Evolutionary conservation across 2,329 filamentous ascomycete genomes (phyloP).

Genomic region (Paraphaeosphaeria minitans): DNA sequence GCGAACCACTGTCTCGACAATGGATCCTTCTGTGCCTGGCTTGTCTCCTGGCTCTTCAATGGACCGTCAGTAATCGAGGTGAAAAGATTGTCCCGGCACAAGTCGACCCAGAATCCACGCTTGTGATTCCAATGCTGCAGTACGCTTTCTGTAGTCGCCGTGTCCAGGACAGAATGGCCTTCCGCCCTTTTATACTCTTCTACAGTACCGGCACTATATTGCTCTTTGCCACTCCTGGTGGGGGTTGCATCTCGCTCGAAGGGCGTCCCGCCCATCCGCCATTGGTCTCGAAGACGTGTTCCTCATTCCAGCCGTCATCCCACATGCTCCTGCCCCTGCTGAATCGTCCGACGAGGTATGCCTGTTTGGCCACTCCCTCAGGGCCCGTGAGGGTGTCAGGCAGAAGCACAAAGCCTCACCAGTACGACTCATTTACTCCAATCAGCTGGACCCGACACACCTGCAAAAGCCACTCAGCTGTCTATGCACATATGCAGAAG

Average conservation of each 20-base stretch:
- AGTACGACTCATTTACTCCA: constrained; percentile 7
- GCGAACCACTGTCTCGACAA: constrained; percentile 1
- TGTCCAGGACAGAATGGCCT: constrained; percentile 30
- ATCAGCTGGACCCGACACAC: background rate
- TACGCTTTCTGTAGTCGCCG: constrained; percentile 33
- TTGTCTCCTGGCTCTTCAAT: constrained; percentile 22
- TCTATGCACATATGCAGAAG: constrained; percentile 19
- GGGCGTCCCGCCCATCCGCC: constrained; percentile 38
- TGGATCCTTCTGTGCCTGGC: constrained; percentile 1
- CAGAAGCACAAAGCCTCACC: constrained; percentile 13
- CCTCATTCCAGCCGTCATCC: constrained; percentile 32
- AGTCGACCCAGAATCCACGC: constrained; percentile 32
- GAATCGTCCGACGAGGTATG: constrained; percentile 29
- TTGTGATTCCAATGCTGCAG: constrained; percentile 29
- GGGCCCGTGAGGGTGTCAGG: background rate
- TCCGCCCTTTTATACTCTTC: constrained; percentile 43
- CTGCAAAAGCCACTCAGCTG: constrained; percentile 3
- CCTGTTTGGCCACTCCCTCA: constrained; percentile 20
- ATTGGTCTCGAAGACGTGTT: constrained; percentile 40
- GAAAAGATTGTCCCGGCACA: constrained; percentile 33
- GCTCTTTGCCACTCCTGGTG: constrained; percentile 40
- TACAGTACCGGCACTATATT: constrained; percentile 18
- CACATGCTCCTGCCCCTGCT: constrained; percentile 29
- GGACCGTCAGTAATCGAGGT: constrained; percentile 24
- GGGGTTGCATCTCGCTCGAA: constrained; percentile 36